phyloP scores from a whole-genome alignment of 257 asterid genomes.

The Solanum virginianum region DNA sequence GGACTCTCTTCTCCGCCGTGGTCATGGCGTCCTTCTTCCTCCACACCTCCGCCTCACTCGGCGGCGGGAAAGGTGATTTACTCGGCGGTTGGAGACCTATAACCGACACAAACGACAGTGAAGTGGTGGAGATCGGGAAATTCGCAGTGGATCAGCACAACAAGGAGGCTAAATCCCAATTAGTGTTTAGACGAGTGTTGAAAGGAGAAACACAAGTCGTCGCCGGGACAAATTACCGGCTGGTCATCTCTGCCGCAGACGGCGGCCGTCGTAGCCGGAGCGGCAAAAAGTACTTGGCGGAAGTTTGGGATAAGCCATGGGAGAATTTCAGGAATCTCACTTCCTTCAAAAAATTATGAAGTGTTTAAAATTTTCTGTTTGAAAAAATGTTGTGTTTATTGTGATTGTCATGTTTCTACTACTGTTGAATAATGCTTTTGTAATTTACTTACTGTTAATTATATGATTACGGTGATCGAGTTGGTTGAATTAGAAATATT shows the following conservation, averaged over 20 bases:
- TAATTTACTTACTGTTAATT: not conserved
- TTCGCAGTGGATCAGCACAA: constrained; percentile 35
- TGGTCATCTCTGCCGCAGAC: constrained; percentile 16
- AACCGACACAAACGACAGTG: constrained; percentile 6
- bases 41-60: not conserved
- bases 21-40: not conserved
- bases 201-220: constrained; percentile 24
- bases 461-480: not conserved
- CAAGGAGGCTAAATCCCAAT: not conserved
- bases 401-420: not conserved
- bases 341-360: constrained; percentile 10
- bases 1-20: not conserved
- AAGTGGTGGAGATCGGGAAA: constrained; percentile 14
- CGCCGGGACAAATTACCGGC: constrained; percentile 23
- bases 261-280: not conserved
- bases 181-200: constrained; percentile 15
- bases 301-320: constrained; percentile 19
- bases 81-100: constrained; percentile 15
- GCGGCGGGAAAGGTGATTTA: not conserved
- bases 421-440: not conserved
- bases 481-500: too few relatives aligned
- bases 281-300: constrained; percentile 13
- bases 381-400: not conserved
- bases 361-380: not conserved
- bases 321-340: constrained; percentile 6